phyloP scores from a whole-genome alignment of 345 rosid species.

The Mangifera indica region DNA sequence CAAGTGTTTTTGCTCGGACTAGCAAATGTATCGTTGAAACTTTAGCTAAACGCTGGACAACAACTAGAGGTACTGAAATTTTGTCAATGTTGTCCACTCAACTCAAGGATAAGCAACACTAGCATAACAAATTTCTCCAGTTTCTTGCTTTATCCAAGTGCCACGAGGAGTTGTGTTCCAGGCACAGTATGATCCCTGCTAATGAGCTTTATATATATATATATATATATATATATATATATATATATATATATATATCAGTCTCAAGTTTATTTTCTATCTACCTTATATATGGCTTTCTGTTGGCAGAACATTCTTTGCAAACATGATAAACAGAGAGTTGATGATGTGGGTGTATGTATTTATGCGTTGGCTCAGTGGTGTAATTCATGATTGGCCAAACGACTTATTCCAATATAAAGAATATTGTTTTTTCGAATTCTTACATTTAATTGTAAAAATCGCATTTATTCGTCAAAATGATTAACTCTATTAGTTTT shows the following conservation, averaged over 20 bases:
- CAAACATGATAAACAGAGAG: too few species aligned
- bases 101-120: constrained; percentile 83
- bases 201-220: constrained; percentile 1
- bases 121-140: constrained; percentile 80
- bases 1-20: constrained; percentile 70
- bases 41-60: constrained; percentile 97
- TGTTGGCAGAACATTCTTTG: constrained; percentile 65
- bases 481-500: too few species aligned
- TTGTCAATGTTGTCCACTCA: constrained; percentile 73
- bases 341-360: too few species aligned
- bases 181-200: constrained; percentile 57
- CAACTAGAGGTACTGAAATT: constrained; percentile 95
- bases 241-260: too few species aligned
- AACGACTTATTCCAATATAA: too few species aligned
- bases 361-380: too few species aligned
- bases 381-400: too few species aligned
- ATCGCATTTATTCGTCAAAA: too few species aligned
- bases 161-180: constrained; percentile 84
- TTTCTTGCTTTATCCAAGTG: constrained; percentile 97
- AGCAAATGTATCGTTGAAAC: constrained; percentile 90
- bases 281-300: constrained; percentile 8
- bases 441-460: too few species aligned
- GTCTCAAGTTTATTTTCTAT: not conserved
- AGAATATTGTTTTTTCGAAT: too few species aligned
- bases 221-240: too few species aligned